phyloP scores from a whole-genome alignment of 2,329 filamentous ascomycete species.

The Hypoxylon sp. region DNA sequence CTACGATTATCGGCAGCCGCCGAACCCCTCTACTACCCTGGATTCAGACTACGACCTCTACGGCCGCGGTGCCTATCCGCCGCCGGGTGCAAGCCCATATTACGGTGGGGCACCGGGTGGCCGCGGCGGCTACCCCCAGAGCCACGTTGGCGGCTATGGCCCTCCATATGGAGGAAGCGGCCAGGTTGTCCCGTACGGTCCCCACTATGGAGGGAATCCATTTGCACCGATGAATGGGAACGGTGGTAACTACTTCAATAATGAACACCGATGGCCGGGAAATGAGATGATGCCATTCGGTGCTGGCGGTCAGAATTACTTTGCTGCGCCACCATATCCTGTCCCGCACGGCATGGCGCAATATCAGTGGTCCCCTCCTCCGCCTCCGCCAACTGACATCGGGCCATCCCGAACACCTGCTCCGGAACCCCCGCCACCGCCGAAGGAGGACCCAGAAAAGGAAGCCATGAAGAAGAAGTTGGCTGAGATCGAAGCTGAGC shows the following conservation, averaged over 20 bases:
- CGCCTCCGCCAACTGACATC: constrained; percentile 54
- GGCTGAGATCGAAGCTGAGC: constrained; percentile 61
- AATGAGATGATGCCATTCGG: constrained; percentile 56
- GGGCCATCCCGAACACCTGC: constrained; percentile 44
- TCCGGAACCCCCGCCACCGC: constrained; percentile 28
- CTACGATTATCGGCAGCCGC: constrained; percentile 46
- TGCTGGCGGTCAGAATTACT: constrained; percentile 58
- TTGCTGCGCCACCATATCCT: constrained; percentile 53
- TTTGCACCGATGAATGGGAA: constrained; percentile 51
- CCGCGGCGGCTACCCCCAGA: constrained; percentile 61
- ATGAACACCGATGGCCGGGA: constrained; percentile 49
- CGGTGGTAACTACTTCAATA: constrained; percentile 60
- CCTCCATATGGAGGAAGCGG: constrained; percentile 55
- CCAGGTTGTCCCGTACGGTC: constrained; percentile 64
- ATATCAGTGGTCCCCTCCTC: constrained; percentile 58
- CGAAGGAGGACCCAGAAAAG: constrained; percentile 66
- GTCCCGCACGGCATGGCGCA: constrained; percentile 65
- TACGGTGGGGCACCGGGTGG: constrained; percentile 50
- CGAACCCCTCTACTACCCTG: constrained; percentile 68
- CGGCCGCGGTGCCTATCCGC: constrained; percentile 56
- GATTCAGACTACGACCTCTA: constrained; percentile 74
- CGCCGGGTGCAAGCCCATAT: constrained; percentile 44
- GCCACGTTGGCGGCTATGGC: constrained; percentile 62
- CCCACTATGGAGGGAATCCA: constrained; percentile 51
- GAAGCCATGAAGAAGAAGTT: constrained; percentile 73